Base-by-base conservation (phyloP, 1,284 basidiomycete genomes). In the Tausonia pullulans region DNA sequence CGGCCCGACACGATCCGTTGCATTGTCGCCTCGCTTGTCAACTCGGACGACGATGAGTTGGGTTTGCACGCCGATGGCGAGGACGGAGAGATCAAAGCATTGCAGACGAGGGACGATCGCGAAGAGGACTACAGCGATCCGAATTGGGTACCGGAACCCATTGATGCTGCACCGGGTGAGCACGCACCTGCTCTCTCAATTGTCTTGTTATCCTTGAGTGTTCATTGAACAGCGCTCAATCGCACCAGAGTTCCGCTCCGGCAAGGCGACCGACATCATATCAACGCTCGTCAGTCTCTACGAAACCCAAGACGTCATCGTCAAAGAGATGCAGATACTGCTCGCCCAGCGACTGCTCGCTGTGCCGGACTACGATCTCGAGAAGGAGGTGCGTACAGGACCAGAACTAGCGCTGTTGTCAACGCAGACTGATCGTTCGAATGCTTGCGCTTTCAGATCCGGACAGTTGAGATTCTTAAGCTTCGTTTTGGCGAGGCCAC, bases 241-340 rank as follows among this genome's bases (percentile, higher is more conserved):
- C n/a, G n/a, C 44, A 52, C 39, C 71, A 92, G 92, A 92, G 69
- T 96, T 94, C 77, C 82, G 90, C 45, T 84, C 87, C 0, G 90
- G 87, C 72, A 91, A 88, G 72, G 84, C 87, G 0, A 87, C 87
- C 69, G 93, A 97, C 73, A 84, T 96, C 67, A 87, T 97, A 71
- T 93, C 89, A 72, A 94, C 92, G 0, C 84, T 97, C 0, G 90
- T 97, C 69, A 92, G 89, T 73, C 97, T 97, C 69, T 97, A 95
- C 71, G 90, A 95, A 71, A 92, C 91, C 2, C 88, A 90, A 70
- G 93, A 95, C 69, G 82, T 94, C 8, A 96, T 97, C 71, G 84
- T 97, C 70, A 93, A 91, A 72, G 93, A 96, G 74, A 79, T 97
- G 45, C 94, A 97, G 73, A 84, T 88, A 1, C 77, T 95, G 10